Evolutionary conservation across 1,284 basidiomycete species (phyloP).

Genomic region (Ustilago esculenta): DNA sequence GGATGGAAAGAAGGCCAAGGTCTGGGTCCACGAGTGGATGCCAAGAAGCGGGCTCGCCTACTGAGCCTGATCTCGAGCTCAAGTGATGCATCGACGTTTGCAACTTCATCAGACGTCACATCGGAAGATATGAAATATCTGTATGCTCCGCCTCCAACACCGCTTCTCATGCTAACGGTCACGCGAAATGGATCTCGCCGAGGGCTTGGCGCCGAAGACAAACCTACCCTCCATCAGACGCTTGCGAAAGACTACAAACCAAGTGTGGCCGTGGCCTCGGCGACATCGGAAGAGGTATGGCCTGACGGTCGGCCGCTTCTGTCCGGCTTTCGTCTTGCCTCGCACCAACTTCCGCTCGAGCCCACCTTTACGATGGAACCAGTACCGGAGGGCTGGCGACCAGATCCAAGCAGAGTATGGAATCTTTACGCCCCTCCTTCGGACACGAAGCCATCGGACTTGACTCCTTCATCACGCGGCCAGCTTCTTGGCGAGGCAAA

Average conservation of each 20-base stretch:
- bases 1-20: constrained; percentile 94
- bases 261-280: background rate
- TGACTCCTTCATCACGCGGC: constrained; percentile 76
- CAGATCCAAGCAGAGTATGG: constrained; percentile 84
- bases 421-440: constrained; percentile 34
- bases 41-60: constrained; percentile 75
- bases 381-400: constrained; percentile 81
- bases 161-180: constrained; percentile 73
- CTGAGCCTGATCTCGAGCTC: constrained; percentile 11
- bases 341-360: constrained; percentile 77
- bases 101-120: constrained; percentile 6
- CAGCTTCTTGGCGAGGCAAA: constrained; percentile 82
- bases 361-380: constrained; percentile 79
- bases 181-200: constrained; percentile 75
- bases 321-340: constrained; percentile 78
- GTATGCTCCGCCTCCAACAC: constrained; percentile 83
- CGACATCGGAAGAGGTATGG: constrained; percentile 68
- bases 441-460: constrained; percentile 22
- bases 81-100: background rate
- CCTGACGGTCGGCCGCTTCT: constrained; percentile 79
- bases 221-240: constrained; percentile 3
- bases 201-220: constrained; percentile 74
- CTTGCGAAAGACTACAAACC: background rate
- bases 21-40: constrained; percentile 87
- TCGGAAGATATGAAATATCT: constrained; percentile 77